Base-by-base conservation (phyloP, 495 filamentous ascomycete species). In the Talaromyces trachyspermus region DNA sequence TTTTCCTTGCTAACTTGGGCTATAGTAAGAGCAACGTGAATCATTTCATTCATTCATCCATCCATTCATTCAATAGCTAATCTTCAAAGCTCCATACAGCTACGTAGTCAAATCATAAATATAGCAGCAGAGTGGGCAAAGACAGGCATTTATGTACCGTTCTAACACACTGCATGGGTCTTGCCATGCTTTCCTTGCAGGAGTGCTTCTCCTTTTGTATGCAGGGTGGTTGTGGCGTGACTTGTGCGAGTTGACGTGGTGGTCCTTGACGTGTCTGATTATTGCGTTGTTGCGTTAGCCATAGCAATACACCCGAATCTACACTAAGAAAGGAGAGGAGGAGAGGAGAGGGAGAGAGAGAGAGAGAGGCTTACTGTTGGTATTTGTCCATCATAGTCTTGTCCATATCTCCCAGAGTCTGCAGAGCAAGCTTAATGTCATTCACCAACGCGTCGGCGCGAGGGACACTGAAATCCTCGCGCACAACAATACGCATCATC, bases 171-270 rank as follows among this genome's bases (percentile, higher is more conserved):
- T 26, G 78, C 81, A 61, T 94, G 88, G 10, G 88, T 88, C 79
- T 95, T 95, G 37, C 88, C 88, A 46, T 76, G 77, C 78, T 89
- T 88, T 3, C 87, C 88, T 73, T 95, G 87, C 63, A 95, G 26
- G 80, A 86, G 63, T 95, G 89, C 59, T 78, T 81, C 69, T 95
- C 88, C 51, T 78, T 75, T 80, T 69, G 62, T 83, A 91, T 36
- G 79, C 66, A n/a, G 72, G 63, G 55, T 88, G 86, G 36, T 71
- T 80, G 20, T 80, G 75, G 48, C 63, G 76, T 0, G 76, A 58
- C 67, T 77, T 76, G 35, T 71, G 70, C 43, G 76, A 75, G 41
- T 74, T 67, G 22, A 72, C 68, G 36, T 68, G 57, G 54, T 86
- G 75, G 41, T 69, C 66, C 32, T 69, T 70, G 55, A 86, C 76